Evolutionary conservation across 176 grass and related monocot genomes (phyloP), one percentile per base, ranked within the genome.

Genomic region (Lolium rigidum): DNA sequence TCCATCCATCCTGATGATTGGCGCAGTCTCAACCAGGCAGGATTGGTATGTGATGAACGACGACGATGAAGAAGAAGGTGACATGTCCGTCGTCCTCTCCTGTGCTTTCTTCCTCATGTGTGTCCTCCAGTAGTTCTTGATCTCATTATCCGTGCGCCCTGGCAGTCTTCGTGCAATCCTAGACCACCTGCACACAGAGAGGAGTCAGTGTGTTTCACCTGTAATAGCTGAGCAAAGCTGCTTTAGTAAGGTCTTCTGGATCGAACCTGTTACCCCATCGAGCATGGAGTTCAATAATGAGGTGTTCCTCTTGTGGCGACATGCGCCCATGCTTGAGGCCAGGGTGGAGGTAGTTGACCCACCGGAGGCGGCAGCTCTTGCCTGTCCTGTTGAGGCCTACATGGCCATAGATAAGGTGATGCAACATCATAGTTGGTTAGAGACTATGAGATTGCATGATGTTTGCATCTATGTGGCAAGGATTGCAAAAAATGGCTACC

Each of bases 71-170:
- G 84, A 90, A 1, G 94, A 97, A 76, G 90, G 83, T 49, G 92
- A 85, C 48, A 81, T 50, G 61, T 73, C 82, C 7, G 50, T 72
- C 85, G 90, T 97, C 39, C 75, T 82, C 80, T 94, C 94, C 62
- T 97, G 94, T 25, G 94, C 94, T 88, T 92, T 94, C 86, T 97
- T 97, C 31, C 94, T 97, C 94, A 97, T 94, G 79, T 94, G 94
- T 48, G 94, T 97, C 74, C 94, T 92, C 94, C 94, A 97, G 82
- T 94, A 97, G 76, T 97, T 97, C 83, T 97, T 97, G 80, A 97
- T 94, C 88, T 97, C 94, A 21, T 97, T 97, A 74, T 97, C 94
- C 14, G 94, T 97, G 37, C 94, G 92, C 20, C 94, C 92, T 83
- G 92, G 92, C 49, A 97, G 85, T 76, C 83, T 88, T 37, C 92